Evolutionary conservation across 1,139 yeast genomes (phyloP), one percentile per base, ranked within the genome.

Genomic region (Geotrichum europaeum): DNA sequence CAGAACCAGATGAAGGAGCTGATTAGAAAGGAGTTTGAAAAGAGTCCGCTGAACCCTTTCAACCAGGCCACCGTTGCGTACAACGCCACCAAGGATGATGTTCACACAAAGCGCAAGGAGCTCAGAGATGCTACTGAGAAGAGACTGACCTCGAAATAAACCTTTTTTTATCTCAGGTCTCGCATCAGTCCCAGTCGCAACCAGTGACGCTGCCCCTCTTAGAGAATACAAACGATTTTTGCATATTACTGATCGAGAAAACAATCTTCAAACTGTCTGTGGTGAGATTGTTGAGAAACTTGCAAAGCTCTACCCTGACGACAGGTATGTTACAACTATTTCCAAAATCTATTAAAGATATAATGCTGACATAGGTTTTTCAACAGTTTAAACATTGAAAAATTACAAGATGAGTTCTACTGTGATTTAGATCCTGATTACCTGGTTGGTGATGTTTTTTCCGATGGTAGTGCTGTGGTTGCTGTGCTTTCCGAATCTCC

Each of bases 341-440:
- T 22, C n/a, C 36, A 13, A 28, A 10, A 10, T 22, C 18, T 32
- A 28, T 49, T 43, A 28, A 40, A 40, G 18, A 40, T 40, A 13
- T 20, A 24, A 43, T 60, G 43, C 28, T 51, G 10, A 47, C 28
- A 25, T 40, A 36, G 25, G 22, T 5, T n/a, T 40, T 40, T 36
- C 36, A 59, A 56, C 7, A 49, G 56, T 0, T 70, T 87, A 18
- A 76, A 76, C 4, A 81, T 88, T 49, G 75, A 79, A 25, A 80
- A 82, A 57, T 73, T 87, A 10, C 94, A 87, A 69, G 92, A 88
- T 70, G 72, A 73, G 36, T 81, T 83, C 62, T 79, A 79, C 63
- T 87, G 91, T 67, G 96, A 89, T 70, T 74, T 89, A 65, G 96
- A 88, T 71, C 90, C 91, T 0, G 96, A 87, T 62, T 88, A 84